These are phyloP conservation scores for Neurospora sp. DNA, from an alignment of 495 filamentous ascomycete genomes.

Conservation along the genomic window DNA sequence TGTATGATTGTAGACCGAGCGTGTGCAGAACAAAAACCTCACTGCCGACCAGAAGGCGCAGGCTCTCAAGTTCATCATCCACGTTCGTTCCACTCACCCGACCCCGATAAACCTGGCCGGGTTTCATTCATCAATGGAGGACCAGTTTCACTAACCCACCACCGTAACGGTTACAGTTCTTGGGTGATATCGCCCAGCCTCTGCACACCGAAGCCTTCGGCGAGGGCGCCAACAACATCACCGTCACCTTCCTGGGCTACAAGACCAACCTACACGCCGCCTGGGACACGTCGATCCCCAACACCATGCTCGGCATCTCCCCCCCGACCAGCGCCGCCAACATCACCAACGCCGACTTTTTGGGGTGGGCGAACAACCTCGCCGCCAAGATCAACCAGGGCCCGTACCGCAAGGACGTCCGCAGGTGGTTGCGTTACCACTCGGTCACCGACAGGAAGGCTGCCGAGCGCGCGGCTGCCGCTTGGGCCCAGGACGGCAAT, in stretches of 20 bases:
- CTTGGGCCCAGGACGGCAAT: conserved; percentile 51
- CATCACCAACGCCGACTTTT: conserved; percentile 20
- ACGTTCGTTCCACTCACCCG: conserved; percentile 11
- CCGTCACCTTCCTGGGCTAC: conserved; percentile 43
- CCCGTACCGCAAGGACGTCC: conserved; percentile 32
- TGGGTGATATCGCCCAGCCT: conserved; percentile 56
- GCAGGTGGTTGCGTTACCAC: conserved; percentile 31
- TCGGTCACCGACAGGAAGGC: conserved; percentile 31
- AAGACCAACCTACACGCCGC: conserved; percentile 50
- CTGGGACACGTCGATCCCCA: conserved; percentile 58
- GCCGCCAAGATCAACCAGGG: conserved; percentile 38
- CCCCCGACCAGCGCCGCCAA: conserved; percentile 28
- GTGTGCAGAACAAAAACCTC: conserved; percentile 11
- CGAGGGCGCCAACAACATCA: conserved; percentile 49
- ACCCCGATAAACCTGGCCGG: too few relatives aligned
- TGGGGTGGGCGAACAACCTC: conserved; percentile 24
- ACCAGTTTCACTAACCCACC: not conserved
- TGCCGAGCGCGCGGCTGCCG: conserved; percentile 26
- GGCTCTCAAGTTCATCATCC: conserved; percentile 9
- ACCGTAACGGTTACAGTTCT: conserved; percentile 16
- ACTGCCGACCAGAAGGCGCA: not conserved
- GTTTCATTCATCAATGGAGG: too few relatives aligned
- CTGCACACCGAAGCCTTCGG: conserved; percentile 50
- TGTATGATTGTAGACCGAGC: conserved; percentile 7
- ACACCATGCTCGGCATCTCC: conserved; percentile 28